A percentile compares a stretch with the other conserved stretches of the same genome.
phyloP scores from a whole-genome alignment of 495 filamentous ascomycete genomes.

The Astrocystis sublimbata region DNA sequence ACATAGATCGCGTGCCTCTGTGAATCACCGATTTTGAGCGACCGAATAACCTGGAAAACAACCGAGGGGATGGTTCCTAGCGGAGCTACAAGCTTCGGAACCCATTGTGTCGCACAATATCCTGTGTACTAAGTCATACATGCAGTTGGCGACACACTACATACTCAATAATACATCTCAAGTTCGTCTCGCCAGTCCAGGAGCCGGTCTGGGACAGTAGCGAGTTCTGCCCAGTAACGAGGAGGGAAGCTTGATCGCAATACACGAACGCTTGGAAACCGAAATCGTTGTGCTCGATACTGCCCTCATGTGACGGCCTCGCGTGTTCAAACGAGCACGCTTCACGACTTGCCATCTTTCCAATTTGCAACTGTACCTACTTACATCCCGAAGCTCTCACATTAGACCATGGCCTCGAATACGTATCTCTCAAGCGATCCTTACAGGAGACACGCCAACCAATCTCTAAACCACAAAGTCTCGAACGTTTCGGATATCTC shows the following conservation, averaged over 20 bases:
- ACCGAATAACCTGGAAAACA: no score
- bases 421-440: constrained; percentile 18
- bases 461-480: constrained; percentile 42
- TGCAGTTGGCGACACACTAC: neutral
- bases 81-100: neutral
- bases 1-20: neutral
- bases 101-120: neutral
- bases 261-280: neutral
- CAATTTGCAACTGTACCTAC: neutral
- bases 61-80: neutral
- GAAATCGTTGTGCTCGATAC: neutral
- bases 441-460: constrained; percentile 25
- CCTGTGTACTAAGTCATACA: neutral
- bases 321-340: neutral
- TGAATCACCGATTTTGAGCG: neutral
- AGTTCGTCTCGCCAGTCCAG: no score
- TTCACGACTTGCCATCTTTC: neutral
- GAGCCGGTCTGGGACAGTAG: no score
- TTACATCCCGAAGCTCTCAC: neutral
- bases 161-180: neutral
- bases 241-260: neutral
- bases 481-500: constrained; percentile 43
- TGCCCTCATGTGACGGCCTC: neutral
- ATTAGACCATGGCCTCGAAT: constrained; percentile 26
- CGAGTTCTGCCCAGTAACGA: neutral